Evolutionary conservation across 2,329 filamentous ascomycete species (phyloP).

Genomic region (Penicillium sp.): DNA sequence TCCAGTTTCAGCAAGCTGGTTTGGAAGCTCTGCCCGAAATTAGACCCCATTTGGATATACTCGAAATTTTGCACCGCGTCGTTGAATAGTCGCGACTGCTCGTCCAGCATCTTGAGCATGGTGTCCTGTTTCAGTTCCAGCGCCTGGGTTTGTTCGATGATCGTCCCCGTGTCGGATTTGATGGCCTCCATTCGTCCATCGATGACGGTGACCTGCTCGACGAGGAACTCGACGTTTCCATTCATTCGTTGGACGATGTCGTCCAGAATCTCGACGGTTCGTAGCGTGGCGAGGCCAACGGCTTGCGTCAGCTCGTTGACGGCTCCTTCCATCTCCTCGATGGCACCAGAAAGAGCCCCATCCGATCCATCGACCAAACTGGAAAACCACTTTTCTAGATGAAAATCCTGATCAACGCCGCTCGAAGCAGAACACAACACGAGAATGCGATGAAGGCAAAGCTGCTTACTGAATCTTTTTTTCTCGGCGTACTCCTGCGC

Average conservation of each 20-base stretch:
- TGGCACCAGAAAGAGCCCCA: not conserved
- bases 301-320: not conserved
- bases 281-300: not conserved
- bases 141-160: not conserved
- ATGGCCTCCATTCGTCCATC: not conserved
- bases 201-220: not conserved
- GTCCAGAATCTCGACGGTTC: not conserved
- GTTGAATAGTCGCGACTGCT: not conserved
- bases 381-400: not conserved
- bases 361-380: not conserved
- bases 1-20: not conserved
- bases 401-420: not conserved
- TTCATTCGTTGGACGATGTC: not conserved
- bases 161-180: not conserved
- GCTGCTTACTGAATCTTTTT: not conserved
- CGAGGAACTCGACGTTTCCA: constrained; percentile 1
- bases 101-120: not conserved
- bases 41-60: not conserved
- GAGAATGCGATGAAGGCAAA: no score
- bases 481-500: not conserved
- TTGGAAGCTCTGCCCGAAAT: not conserved
- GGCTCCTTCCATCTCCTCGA: not conserved
- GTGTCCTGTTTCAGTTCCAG: not conserved
- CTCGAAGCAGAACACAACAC: no score
- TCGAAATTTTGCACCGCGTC: not conserved